A percentile compares a stretch with the other conserved stretches of the same genome.
phyloP scores from a whole-genome alignment of 495 filamentous ascomycete genomes.

The Mycothermus thermophilus region DNA sequence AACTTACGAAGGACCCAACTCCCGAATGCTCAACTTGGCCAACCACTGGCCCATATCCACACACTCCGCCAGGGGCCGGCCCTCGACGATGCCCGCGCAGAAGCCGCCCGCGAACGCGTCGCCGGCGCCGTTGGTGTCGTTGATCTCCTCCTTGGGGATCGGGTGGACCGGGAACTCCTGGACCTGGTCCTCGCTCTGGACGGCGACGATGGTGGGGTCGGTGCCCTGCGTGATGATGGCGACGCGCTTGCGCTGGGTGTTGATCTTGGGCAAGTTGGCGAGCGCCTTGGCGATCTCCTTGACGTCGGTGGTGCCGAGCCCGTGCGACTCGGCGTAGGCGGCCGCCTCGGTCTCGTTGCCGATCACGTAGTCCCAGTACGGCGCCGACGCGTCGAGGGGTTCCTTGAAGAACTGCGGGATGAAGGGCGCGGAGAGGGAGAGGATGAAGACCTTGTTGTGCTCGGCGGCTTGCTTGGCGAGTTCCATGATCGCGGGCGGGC shows the following conservation, averaged over 20 bases:
- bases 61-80: conserved; percentile 57
- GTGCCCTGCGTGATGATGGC: conserved; percentile 93
- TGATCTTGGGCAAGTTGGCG: conserved; percentile 80
- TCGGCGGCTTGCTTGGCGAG: conserved; percentile 77
- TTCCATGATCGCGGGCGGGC: conserved; percentile 75
- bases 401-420: conserved; percentile 97
- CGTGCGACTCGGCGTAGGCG: conserved; percentile 70
- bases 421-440: conserved; percentile 88
- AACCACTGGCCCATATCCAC: conserved; percentile 94
- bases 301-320: conserved; percentile 57
- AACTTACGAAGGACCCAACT: conserved; percentile 88
- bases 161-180: conserved; percentile 67
- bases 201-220: conserved; percentile 68
- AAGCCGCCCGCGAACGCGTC: conserved; percentile 96
- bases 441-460: conserved; percentile 81
- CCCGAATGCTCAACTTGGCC: conserved; percentile 78
- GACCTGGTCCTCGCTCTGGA: conserved; percentile 53
- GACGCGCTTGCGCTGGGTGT: conserved; percentile 59
- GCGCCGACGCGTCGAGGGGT: conserved; percentile 64
- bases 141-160: conserved; percentile 61
- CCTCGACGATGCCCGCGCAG: conserved; percentile 72
- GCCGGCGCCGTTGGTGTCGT: conserved; percentile 92
- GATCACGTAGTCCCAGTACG: conserved; percentile 92
- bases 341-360: conserved; percentile 93
- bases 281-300: conserved; percentile 77